Evolutionary conservation across 257 asterid genomes (phyloP), one percentile per base, ranked within the genome.

Genomic region (Misopates orontium): DNA sequence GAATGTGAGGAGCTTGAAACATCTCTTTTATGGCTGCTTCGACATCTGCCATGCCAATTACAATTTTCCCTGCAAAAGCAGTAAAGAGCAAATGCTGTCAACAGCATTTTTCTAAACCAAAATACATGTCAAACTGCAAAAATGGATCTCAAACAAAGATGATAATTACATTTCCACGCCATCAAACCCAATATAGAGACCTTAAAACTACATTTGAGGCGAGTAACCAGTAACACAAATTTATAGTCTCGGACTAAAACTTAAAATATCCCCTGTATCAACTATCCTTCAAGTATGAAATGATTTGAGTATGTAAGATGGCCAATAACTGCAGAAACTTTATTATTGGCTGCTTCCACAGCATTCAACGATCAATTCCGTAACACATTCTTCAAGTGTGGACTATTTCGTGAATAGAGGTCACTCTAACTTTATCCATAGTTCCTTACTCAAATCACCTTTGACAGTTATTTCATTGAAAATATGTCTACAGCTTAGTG

Each of bases 1-100:
- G 97, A 73, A 94, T 86, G 73, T 88, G 99, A 79, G 99, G 96
- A 73, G 99, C 97, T 83, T 94, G 97, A 73, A 90, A 90, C 97
- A 94, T 94, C 79, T 94, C 99, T 76, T 86, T 87, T 72, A 88
- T 90, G 55, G 97, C 95, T 62, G 92, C 77, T 62, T 90, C 99
- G 64, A 94, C 82, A 67, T 94, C 95, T 39, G 76, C 61, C 91
- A 90, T 80, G 36, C 92, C 95, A 40, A 88, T 95, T 7, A 79
- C 71, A 53, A 66, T 52, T 61, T 80, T 88, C 57, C 85, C 96
- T 87, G 94, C 73, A 73, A 44, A 75, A 68, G 60, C 28, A 40
- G 62, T 45, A 66, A 42, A 28, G 23, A 51, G 24, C 24, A 44
- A 61, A 59, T 36, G 41, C 49, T 62, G 25, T 61, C 55, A 60